Conservation (phyloP, 2,329 filamentous ascomycete genomes). For the Harringtonia aguacate region DNA sequence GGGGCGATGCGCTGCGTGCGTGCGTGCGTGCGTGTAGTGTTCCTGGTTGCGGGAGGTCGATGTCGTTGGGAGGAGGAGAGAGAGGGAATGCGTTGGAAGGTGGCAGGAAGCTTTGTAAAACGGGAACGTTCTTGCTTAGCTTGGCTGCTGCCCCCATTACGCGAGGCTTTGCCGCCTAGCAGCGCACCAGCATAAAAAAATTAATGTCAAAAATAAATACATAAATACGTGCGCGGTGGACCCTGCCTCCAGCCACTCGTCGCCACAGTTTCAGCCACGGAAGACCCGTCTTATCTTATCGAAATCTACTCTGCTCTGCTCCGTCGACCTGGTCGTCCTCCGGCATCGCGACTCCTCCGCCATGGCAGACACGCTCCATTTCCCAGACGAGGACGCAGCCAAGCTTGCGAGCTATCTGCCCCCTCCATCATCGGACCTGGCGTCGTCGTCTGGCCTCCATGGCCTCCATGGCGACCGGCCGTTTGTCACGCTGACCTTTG, state of each 20-base stretch:
- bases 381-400: slow-evolving; percentile 12
- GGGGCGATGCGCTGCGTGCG: too few species aligned
- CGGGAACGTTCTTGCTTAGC: slow-evolving; percentile 9
- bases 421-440: slow-evolving; percentile 2
- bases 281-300: too few species aligned
- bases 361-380: slow-evolving; percentile 13
- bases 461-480: slow-evolving; percentile 13
- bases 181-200: slow-evolving; percentile 5
- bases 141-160: slow-evolving; percentile 17
- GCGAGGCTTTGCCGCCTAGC: slow-evolving; percentile 26
- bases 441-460: too few species aligned
- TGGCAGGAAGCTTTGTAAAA: slow-evolving; percentile 13
- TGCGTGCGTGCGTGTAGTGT: too few species aligned
- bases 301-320: too few species aligned
- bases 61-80: slow-evolving; percentile 1
- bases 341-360: not conserved
- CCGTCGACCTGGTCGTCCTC: too few species aligned
- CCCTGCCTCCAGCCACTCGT: too few species aligned
- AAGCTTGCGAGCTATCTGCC: slow-evolving; percentile 15
- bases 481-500: slow-evolving; percentile 77
- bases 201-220: slow-evolving; percentile 1
- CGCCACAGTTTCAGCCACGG: too few species aligned
- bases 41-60: not conserved
- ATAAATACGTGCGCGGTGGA: too few species aligned
- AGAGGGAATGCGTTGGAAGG: not conserved